phyloP scores from a whole-genome alignment of 2,329 filamentous ascomycete genomes.

The Cladosporium austrohemisphaericum region DNA sequence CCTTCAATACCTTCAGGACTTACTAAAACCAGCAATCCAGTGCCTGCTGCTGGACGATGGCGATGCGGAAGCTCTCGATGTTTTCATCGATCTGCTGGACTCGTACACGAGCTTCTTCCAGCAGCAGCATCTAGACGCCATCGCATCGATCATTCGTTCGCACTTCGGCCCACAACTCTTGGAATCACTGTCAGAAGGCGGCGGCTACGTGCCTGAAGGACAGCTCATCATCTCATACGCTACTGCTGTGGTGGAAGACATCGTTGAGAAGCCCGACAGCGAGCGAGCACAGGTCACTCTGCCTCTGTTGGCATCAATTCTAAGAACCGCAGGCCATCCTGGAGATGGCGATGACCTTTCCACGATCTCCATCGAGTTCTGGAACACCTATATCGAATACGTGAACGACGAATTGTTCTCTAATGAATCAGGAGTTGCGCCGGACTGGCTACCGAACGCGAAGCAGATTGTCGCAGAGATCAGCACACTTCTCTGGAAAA shows the following conservation, averaged over 20 bases:
- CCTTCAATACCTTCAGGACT: constrained; percentile 55
- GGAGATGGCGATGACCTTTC: constrained; percentile 73
- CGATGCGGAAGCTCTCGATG: constrained; percentile 59
- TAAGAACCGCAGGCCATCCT: constrained; percentile 63
- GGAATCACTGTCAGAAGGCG: constrained; percentile 38
- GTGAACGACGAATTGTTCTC: constrained; percentile 58
- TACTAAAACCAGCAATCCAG: constrained; percentile 58
- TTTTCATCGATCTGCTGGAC: constrained; percentile 61
- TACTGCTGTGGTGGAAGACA: constrained; percentile 59
- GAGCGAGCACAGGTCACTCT: constrained; percentile 32
- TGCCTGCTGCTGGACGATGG: constrained; percentile 58
- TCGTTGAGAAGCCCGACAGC: constrained; percentile 56
- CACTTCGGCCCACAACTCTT: constrained; percentile 49
- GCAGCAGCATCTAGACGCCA: constrained; percentile 53
- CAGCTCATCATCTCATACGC: constrained; percentile 66
- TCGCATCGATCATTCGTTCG: constrained; percentile 58
- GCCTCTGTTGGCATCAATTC: constrained; percentile 45
- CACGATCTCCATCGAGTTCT: constrained; percentile 72
- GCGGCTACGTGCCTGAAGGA: constrained; percentile 58
- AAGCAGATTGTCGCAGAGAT: constrained; percentile 58
- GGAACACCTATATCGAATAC: constrained; percentile 69
- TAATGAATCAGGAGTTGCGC: constrained; percentile 42
- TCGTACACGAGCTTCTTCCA: constrained; percentile 63
- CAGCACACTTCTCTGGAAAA: constrained; percentile 27
- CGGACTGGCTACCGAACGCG: constrained; percentile 57